Evolutionary conservation across 805 yeast genomes (phyloP).

Genomic region (Candida montana): DNA sequence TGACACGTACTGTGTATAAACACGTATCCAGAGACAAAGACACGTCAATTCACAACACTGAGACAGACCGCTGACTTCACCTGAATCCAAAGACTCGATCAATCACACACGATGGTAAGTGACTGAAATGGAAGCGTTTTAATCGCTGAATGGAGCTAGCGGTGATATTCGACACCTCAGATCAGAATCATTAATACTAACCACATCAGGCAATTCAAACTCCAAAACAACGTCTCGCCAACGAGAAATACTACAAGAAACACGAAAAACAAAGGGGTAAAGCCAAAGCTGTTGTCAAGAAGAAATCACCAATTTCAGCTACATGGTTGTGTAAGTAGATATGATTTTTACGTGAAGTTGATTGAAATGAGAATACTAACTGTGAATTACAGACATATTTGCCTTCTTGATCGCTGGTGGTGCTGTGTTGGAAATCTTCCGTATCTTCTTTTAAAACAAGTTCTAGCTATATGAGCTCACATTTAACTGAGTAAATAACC

Average conservation of each 20-base stretch:
- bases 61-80: not conserved
- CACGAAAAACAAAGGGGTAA: slow-evolving; percentile 74
- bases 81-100: no score
- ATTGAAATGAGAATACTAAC: no score
- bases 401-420: slow-evolving; percentile 77
- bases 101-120: no score
- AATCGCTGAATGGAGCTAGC: no score
- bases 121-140: no score
- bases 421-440: slow-evolving; percentile 65
- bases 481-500: no score
- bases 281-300: slow-evolving; percentile 41
- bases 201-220: slow-evolving; percentile 79
- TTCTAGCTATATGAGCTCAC: no score
- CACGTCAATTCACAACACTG: no score
- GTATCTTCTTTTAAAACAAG: slow-evolving; percentile 43
- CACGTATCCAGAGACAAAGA: no score
- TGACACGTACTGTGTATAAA: not conserved
- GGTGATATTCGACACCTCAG: no score
- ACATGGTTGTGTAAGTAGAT: slow-evolving; percentile 61
- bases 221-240: slow-evolving; percentile 84
- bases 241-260: slow-evolving; percentile 71
- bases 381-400: slow-evolving; percentile 32
- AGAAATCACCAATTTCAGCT: slow-evolving; percentile 50
- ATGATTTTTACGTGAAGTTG: no score
- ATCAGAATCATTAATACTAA: no score